Percentiles rank a stretch among this genome's conserved stretches.
Evolutionary conservation across 768 basidiomycete genomes (phyloP).

Genomic region (Phlebiopsis gigantea): DNA sequence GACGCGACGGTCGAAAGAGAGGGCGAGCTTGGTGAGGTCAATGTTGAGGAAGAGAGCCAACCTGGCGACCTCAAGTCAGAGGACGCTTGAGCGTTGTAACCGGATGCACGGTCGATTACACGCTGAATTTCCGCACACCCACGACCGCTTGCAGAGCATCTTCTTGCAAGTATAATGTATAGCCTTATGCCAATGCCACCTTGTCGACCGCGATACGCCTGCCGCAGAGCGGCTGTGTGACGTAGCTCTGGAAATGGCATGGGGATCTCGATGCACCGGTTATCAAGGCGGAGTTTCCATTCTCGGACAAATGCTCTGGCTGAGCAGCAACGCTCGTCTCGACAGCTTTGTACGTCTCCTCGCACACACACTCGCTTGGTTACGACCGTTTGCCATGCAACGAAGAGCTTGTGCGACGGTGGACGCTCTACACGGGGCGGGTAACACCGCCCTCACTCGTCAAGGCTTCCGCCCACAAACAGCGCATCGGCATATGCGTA

Average conservation of each 20-base stretch:
- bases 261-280: conserved; percentile 1
- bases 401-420: too few species aligned
- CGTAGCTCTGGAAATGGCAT: too few species aligned
- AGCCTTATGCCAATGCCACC: neutral
- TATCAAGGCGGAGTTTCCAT: conserved; percentile 4
- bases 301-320: neutral
- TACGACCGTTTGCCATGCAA: neutral
- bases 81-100: neutral
- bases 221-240: neutral
- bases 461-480: neutral
- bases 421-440: neutral
- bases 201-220: neutral
- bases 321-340: neutral
- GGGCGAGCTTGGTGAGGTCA: too few species aligned
- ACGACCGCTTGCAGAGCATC: too few species aligned
- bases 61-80: neutral
- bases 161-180: neutral
- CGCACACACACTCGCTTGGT: neutral
- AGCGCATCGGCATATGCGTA: neutral
- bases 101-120: too few species aligned
- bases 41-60: too few species aligned
- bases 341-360: neutral
- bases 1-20: neutral
- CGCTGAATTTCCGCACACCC: too few species aligned
- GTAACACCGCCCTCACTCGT: neutral